Conservation (phyloP, 139 green algal genomes). For the Nannochloris sp. region DNA sequence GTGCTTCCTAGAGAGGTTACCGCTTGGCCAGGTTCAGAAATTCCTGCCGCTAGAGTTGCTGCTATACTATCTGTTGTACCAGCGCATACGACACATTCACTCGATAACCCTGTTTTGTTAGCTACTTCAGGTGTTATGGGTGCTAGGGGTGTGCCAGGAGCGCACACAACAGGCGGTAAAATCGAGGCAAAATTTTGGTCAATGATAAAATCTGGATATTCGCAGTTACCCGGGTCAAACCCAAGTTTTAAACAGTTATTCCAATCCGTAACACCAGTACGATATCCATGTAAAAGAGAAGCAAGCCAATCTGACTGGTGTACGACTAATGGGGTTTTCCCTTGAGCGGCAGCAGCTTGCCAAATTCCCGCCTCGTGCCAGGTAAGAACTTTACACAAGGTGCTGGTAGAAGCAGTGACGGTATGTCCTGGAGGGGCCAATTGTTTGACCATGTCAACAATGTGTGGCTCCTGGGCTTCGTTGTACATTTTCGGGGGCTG, state of each 20-base stretch:
- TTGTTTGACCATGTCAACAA: slow-evolving; percentile 35
- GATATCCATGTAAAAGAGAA: slow-evolving; percentile 53
- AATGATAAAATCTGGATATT: slow-evolving; percentile 74
- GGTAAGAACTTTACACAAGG: slow-evolving; percentile 77
- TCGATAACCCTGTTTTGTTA: slow-evolving; percentile 30
- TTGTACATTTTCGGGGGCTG: slow-evolving; percentile 71
- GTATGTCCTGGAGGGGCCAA: slow-evolving; percentile 73
- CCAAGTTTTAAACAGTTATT: slow-evolving; percentile 96
- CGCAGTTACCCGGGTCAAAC: slow-evolving; percentile 30
- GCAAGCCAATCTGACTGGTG: slow-evolving; percentile 78
- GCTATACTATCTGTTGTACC: slow-evolving; percentile 80
- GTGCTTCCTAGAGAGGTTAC: slow-evolving; percentile 87
- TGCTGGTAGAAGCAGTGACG: slow-evolving; percentile 66
- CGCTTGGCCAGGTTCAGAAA: slow-evolving; percentile 47
- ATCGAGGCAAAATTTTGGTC: slow-evolving; percentile 44
- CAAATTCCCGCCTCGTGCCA: slow-evolving; percentile 52
- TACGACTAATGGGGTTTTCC: slow-evolving; percentile 39
- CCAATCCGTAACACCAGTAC: slow-evolving; percentile 60
- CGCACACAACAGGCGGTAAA: slow-evolving; percentile 58
- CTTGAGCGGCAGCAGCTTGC: slow-evolving; percentile 16
- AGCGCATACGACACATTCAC: slow-evolving; percentile 38
- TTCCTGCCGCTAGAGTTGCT: slow-evolving; percentile 82
- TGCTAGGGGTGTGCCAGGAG: slow-evolving; percentile 55
- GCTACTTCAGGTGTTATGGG: slow-evolving; percentile 34
- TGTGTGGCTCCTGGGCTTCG: slow-evolving; percentile 37